Evolutionary conservation across 345 rosid genomes (phyloP), one percentile per base, ranked within the genome.

Genomic region (Acer negundo): DNA sequence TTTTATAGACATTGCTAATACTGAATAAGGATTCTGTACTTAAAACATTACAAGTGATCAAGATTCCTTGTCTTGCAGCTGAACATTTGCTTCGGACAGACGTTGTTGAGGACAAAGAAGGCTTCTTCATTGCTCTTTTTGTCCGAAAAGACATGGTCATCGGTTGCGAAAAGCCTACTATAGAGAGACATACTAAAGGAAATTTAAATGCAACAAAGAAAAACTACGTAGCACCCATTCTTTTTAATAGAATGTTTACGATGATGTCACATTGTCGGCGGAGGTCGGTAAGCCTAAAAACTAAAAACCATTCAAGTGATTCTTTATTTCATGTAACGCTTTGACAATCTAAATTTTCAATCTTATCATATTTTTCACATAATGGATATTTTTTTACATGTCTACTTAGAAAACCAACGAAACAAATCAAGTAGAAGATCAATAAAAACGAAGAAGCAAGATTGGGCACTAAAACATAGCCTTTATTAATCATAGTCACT

Each of bases 51-150:
- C 6, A 35, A 9, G 11, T 42, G 46, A 42, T 42, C 10, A 42
- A 42, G 46, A 42, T 26, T 77, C 26, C 7, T 63, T 67, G 66
- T 73, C 62, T 75, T 69, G 75, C 87, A 89, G 87, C 84, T 64
- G 85, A 86, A 22, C 80, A 82, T 59, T 64, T 91, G 53, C 82
- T 88, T 31, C 87, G 93, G 2, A 86, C 88, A 0, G 89, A 84
- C 78, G 84, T 90, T 0, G 77, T 82, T 1, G 87, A 86, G 83
- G 94, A 93, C 89, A 93, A 88, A 75, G 97, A 93, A 86, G 97
- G 99, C 55, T 92, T 95, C 79, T 95, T 93, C 85, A 87, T 35
- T 35, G 38, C 38, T 35, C 38, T 35, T 35, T 31, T 35, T 35
- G 38, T 35, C 38, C 38, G 38, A 35, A 35, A 35, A 35, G 92